Percentiles rank a stretch among this genome's conserved stretches.
These are phyloP conservation scores for Trichoderma parareesei DNA, from an alignment of 495 filamentous ascomycete species.

Conservation along the genomic window DNA sequence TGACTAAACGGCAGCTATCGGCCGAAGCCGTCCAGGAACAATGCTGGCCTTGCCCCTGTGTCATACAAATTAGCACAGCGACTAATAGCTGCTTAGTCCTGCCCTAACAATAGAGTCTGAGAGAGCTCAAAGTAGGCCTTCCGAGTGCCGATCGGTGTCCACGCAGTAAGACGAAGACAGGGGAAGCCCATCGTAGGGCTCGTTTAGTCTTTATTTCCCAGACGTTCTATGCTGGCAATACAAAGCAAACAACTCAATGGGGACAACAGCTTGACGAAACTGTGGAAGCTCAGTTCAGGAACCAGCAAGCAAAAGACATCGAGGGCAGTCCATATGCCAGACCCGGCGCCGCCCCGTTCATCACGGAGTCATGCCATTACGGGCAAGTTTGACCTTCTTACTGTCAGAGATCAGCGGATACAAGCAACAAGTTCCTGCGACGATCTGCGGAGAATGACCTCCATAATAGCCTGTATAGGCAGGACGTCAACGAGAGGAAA, in stretches of 20 bases:
- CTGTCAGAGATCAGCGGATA: background rate
- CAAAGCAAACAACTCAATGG: too few relatives aligned
- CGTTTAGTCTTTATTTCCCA: too few relatives aligned
- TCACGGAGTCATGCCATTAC: background rate
- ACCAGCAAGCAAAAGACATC: background rate
- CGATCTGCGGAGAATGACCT: background rate
- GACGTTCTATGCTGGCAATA: too few relatives aligned
- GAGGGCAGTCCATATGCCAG: too few relatives aligned
- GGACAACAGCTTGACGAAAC: too few relatives aligned
- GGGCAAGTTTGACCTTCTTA: background rate
- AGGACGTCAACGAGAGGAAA: background rate
- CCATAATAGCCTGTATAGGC: background rate
- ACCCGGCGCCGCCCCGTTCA: background rate
- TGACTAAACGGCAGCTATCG: background rate
- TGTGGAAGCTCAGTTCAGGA: too few relatives aligned
- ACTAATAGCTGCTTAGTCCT: background rate
- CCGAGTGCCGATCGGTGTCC: background rate
- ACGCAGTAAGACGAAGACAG: background rate
- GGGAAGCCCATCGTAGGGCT: too few relatives aligned
- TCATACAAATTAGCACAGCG: background rate
- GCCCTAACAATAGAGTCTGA: background rate
- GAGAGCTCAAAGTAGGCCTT: background rate
- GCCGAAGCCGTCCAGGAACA: background rate
- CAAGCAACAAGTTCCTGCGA: too few relatives aligned
- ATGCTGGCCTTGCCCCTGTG: background rate